phyloP scores from a whole-genome alignment of 768 basidiomycete species.

The Macrocybe gigantea region DNA sequence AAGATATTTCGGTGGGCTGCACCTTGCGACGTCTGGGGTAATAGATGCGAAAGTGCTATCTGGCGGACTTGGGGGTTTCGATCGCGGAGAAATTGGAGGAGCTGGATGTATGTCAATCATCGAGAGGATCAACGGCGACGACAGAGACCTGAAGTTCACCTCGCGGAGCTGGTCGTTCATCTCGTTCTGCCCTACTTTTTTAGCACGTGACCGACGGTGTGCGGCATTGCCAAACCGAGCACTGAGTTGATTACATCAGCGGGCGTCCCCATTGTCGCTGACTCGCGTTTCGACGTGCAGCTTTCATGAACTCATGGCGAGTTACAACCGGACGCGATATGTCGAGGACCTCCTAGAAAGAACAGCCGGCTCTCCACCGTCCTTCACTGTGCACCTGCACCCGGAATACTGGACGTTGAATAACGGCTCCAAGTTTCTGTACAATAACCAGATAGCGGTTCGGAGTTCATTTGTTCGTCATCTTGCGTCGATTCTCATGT shows the following conservation, averaged over 20 bases:
- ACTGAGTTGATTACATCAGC: slow-evolving; percentile 12
- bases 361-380: slow-evolving; percentile 53
- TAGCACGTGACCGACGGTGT: slow-evolving; percentile 25
- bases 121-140: neutral
- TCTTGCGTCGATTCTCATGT: neutral
- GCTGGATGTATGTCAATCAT: slow-evolving; percentile 33
- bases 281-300: too few relatives aligned
- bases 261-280: too few relatives aligned
- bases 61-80: slow-evolving; percentile 84
- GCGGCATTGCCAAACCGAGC: too few relatives aligned
- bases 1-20: slow-evolving; percentile 73
- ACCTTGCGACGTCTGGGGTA: slow-evolving; percentile 71
- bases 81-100: slow-evolving; percentile 81
- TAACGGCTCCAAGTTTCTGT: slow-evolving; percentile 74
- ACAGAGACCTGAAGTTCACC: slow-evolving; percentile 21
- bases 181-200: slow-evolving; percentile 10
- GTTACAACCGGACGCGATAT: slow-evolving; percentile 70
- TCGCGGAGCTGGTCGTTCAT: slow-evolving; percentile 45
- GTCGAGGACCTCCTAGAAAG: slow-evolving; percentile 55
- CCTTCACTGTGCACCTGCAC: slow-evolving; percentile 75
- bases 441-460: slow-evolving; percentile 72
- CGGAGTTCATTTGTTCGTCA: neutral
- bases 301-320: slow-evolving; percentile 38
- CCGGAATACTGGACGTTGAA: slow-evolving; percentile 82
- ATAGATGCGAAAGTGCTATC: slow-evolving; percentile 77